Evolutionary conservation across 805 yeast species (phyloP), one percentile per base, ranked within the genome.

Genomic region (Candida tibetensis): DNA sequence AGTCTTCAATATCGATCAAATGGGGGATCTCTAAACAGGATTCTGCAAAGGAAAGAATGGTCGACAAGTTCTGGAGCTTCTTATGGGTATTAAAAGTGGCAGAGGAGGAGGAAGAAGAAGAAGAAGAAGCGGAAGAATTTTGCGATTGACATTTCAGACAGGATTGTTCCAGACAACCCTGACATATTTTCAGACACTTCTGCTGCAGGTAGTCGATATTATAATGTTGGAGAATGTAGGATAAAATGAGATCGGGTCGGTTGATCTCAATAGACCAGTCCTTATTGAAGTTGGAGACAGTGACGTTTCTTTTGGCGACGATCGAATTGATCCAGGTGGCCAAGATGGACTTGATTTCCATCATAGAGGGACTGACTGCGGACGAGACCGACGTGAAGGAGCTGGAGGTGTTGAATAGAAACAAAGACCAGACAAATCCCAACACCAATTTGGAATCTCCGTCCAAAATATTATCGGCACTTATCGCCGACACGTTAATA

Each of bases 1-100:
- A 66, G 55, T 79, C 85, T 25, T 76, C 80, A 1, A 67, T 71
- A 37, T 78, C 82, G 4, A 79, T 66, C 35, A 81, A 57, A 33
- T 62, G 66, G 1, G 79, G 76, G 19, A 81, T 74, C 1, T 74
- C 76, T 17, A 76, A 55, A 7, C 65, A 48, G 12, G 65, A 58
- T 10, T 70, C 62, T 0, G 81, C 80, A 19, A 64, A 39, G 12
- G 22, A n/a, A 16, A 39, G 22, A 10, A 39, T 34, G 27, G 42
- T 52, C 30, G 17, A 57, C 60, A 47, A 62, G 44, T 51, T 69
- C 54, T 25, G 56, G 52, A 41, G 49, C 46, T 37, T 57, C 46
- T 38, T 68, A 17, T 17, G 15, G 25, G 40, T 28, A 13, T 38
- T n/a, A 8, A 36, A 35, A 15, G 45, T 47, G 10, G 32, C 31